Evolutionary conservation across 192 early-diverging fungal genomes (phyloP), one percentile per base, ranked within the genome.

Genomic region (Dimargaris verticillata): DNA sequence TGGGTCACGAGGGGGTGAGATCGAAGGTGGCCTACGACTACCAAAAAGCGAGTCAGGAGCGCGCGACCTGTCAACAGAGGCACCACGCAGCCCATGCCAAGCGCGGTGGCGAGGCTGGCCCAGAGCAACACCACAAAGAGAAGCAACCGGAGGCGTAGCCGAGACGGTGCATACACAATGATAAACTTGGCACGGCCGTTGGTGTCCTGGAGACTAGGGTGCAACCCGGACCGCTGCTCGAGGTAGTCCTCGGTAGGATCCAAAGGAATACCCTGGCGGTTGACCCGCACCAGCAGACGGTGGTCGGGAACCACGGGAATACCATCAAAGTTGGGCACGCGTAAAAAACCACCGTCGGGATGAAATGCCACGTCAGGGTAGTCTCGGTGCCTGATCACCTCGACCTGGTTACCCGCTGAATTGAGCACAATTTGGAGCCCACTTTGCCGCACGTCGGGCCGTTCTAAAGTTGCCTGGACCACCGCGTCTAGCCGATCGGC

Each of bases 321-420:
- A 6, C 81, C 82, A 64, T 99, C 93, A 28, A 80, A 70, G 26
- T 87, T 85, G 2, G 95, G 95, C 5, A 84, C 93, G 20, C 94
- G 81, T 62, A 89, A 66, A 63, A 84, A 80, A 18, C 77, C 72
- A 6, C 75, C 89, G 66, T 82, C 74, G 7, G 74, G 76, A 29
- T 68, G 71, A 66, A 87, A 86, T n/a, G 60, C 67, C 12, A 81
- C 77, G 14, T 64, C 53, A 1, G 80, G 70, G 5, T 73, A 63
- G 1, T 64, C 65, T 10, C 68, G 72, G 17, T 61, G 74, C 50
- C 77, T 65, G 24, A 64, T 70, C 60, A 64, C 61, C 44, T 80
- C 70, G 1, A 80, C 66, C 41, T 62, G 63, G 26, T 72, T 71
- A 14, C 58, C 46, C 7, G 52, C 18, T 2, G 33, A 38, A 38